A percentile compares a stretch with the other conserved stretches of the same genome.
Conservation (phyloP, 2,329 filamentous ascomycete species). For the Hypomyces perniciosus region DNA sequence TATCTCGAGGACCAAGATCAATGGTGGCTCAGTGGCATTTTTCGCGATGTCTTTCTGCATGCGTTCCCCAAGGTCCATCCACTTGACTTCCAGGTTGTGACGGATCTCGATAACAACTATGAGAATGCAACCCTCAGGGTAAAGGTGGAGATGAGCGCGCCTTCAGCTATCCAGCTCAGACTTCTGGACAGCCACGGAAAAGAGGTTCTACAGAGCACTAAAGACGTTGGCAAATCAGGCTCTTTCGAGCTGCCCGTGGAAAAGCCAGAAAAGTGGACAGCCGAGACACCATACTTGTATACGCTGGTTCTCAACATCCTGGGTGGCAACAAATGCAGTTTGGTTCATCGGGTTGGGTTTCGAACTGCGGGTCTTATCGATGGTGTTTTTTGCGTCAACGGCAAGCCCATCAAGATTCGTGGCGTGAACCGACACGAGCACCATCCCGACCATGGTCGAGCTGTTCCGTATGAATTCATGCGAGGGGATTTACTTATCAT, state of each 20-base stretch:
- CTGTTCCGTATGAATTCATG: slow-evolving; percentile 57
- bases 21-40: slow-evolving; percentile 64
- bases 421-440: slow-evolving; percentile 69
- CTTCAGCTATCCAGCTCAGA: slow-evolving; percentile 25
- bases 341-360: slow-evolving; percentile 57
- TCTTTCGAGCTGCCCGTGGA: slow-evolving; percentile 38
- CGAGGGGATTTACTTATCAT: slow-evolving; percentile 56
- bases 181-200: slow-evolving; percentile 30
- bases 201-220: slow-evolving; percentile 22
- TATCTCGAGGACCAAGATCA: slow-evolving; percentile 22
- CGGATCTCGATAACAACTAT: slow-evolving; percentile 49
- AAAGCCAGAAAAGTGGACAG: slow-evolving; percentile 60
- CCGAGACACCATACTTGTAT: slow-evolving; percentile 61
- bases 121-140: slow-evolving; percentile 46
- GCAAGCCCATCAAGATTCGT: slow-evolving; percentile 56
- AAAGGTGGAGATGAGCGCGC: slow-evolving; percentile 37
- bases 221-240: slow-evolving; percentile 26
- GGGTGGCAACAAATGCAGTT: slow-evolving; percentile 23
- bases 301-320: slow-evolving; percentile 36
- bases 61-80: slow-evolving; percentile 51
- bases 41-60: slow-evolving; percentile 61
- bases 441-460: slow-evolving; percentile 55
- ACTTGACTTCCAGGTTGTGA: slow-evolving; percentile 51
- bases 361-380: slow-evolving; percentile 55
- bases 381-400: slow-evolving; percentile 59